A percentile compares a stretch with the other conserved stretches of the same genome.
phyloP scores from a whole-genome alignment of 2,329 filamentous ascomycete genomes.

The Simplicillium sp. region DNA sequence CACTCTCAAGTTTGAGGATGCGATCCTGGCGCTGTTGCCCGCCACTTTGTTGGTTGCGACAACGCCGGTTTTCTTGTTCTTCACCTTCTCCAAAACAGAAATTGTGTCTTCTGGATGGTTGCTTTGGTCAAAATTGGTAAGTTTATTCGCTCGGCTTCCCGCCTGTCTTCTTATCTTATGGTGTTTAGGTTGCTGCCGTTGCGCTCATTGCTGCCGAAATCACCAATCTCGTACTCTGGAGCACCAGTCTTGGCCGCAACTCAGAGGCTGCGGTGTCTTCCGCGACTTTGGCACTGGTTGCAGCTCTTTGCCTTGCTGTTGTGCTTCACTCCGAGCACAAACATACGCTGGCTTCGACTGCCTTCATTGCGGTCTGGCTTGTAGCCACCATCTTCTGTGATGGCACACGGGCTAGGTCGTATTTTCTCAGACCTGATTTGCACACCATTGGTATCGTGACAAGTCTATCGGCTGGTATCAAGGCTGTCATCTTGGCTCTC shows the following conservation, averaged over 20 bases:
- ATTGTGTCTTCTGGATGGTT: too few relatives aligned
- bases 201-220: too few relatives aligned
- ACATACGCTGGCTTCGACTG: slow-evolving; percentile 20
- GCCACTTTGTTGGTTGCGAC: background rate
- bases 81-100: too few relatives aligned
- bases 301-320: too few relatives aligned
- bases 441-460: slow-evolving; percentile 16
- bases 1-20: background rate
- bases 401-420: slow-evolving; percentile 19
- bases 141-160: too few relatives aligned
- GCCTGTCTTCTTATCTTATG: too few relatives aligned
- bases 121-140: too few relatives aligned
- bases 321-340: slow-evolving; percentile 24
- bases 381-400: slow-evolving; percentile 22
- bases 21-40: background rate
- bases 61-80: background rate
- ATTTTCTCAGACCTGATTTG: slow-evolving; percentile 19
- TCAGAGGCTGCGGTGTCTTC: too few relatives aligned
- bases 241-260: too few relatives aligned
- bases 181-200: too few relatives aligned
- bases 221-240: too few relatives aligned
- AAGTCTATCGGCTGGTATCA: slow-evolving; percentile 14
- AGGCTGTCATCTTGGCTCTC: slow-evolving; percentile 17
- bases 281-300: too few relatives aligned
- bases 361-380: slow-evolving; percentile 20